Base-by-base conservation (phyloP, 2,329 filamentous ascomycete genomes). In the Neocatenulostroma microsporum region DNA sequence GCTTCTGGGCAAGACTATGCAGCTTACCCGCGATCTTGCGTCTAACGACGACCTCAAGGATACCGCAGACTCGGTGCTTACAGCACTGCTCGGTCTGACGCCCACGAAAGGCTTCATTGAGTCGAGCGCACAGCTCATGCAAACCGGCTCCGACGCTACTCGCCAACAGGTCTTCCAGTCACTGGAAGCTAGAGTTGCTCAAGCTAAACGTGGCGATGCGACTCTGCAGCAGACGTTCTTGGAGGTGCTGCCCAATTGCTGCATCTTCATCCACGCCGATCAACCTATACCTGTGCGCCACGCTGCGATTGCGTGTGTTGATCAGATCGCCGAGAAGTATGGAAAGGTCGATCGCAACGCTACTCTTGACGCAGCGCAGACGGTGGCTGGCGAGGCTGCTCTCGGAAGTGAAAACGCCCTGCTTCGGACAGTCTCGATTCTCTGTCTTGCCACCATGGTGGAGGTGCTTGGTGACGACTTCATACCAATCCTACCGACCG, bases 251-350 rank as follows among this genome's bases (percentile, higher is more conserved):
- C 51, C 52, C 1, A 55, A 56, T 25, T 58, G 55, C 43, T 84
- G 84, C 13, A 71, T 74, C 14, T 83, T 93, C 30, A 76, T 98
- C 41, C 70, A 80, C 37, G 74, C 82, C 33, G 82, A 83, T 5
- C 67, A 73, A 21, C 80, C 91, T 47, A 74, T 82, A 36, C 71
- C 78, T 19, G 81, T 91, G 58, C 87, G 89, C 62, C 81, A 87
- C 51, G 86, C 84, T 9, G 84, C 88, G 1, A 80, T 98, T 44
- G 79, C 80, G 23, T 96, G 89, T 51, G 81, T 96, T 29, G 88
- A 95, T 63, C 84, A 85, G 60, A 93, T 98, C 45, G 77, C 84
- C 2, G 88, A 95, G 62, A 89, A 89, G 59, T 96, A 94, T 58
- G 93, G 91, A 48, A 93, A 91, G 68, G 93, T 88, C 59, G 84